Percentiles rank a stretch among this genome's conserved stretches.
Conservation (phyloP, 345 rosid species). For the Eucalyptus cloeziana region DNA sequence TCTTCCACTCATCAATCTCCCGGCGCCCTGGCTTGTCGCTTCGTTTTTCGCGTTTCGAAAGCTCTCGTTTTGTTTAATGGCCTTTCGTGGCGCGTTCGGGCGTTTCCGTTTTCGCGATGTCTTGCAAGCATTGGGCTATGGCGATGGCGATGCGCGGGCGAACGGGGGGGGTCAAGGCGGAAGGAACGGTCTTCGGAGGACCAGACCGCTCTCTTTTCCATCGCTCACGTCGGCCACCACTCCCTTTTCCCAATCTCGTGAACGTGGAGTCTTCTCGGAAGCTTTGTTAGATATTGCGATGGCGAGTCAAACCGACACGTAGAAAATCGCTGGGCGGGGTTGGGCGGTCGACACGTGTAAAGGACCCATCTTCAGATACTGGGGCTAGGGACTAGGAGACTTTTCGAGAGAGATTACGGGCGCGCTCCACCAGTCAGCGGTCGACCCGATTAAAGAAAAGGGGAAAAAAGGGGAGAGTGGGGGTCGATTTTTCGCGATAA, state of each 20-base stretch:
- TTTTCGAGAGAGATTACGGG: not conserved
- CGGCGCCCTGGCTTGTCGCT: not conserved
- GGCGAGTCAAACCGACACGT: constrained; percentile 24
- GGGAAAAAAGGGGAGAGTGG: rapidly evolving
- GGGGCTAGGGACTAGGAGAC: not conserved
- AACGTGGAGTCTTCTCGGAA: constrained; percentile 10
- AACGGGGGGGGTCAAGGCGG: constrained; percentile 4
- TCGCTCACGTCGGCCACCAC: not conserved
- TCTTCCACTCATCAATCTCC: constrained; percentile 42
- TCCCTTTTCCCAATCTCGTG: constrained; percentile 2
- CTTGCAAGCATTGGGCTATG: not conserved
- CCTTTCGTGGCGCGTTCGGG: not conserved
- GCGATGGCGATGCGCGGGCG: not conserved
- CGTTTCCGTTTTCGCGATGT: not conserved
- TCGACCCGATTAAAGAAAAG: not conserved
- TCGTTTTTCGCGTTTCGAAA: not conserved
- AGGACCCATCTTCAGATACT: not conserved
- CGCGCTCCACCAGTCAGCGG: not conserved
- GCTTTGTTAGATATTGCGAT: too few relatives aligned
- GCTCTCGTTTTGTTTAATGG: not conserved
- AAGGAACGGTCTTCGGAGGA: not conserved
- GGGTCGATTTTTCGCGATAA: not conserved
- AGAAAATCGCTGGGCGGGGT: not conserved
- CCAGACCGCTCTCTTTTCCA: not conserved
- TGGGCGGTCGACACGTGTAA: not conserved